phyloP scores from a whole-genome alignment of 768 basidiomycete species.

The Tylopilus felleus region DNA sequence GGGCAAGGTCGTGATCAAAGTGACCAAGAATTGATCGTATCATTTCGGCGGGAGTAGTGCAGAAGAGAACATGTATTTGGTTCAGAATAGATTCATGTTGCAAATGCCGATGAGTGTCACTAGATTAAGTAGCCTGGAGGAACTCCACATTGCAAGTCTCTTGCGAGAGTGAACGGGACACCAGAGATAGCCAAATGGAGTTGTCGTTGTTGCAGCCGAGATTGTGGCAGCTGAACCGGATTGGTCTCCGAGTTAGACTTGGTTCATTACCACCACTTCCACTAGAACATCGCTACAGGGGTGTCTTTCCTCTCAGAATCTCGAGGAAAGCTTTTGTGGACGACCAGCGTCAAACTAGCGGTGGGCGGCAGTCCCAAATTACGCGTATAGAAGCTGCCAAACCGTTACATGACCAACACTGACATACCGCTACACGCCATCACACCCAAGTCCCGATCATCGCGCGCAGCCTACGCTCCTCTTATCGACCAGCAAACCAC shows the following conservation, averaged over 20 bases:
- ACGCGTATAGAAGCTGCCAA: not conserved
- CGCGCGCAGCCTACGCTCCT: constrained; percentile 46
- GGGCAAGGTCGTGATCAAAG: constrained; percentile 40
- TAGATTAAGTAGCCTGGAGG: no score
- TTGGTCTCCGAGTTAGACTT: not conserved
- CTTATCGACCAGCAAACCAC: constrained; percentile 32
- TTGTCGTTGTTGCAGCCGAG: no score
- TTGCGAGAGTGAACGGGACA: no score
- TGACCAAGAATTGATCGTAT: constrained; percentile 36
- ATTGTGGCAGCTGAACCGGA: not conserved
- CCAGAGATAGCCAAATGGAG: no score
- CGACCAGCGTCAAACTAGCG: constrained; percentile 1
- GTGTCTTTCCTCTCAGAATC: not conserved
- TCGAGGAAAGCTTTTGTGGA: not conserved
- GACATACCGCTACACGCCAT: constrained; percentile 70
- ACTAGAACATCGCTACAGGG: no score
- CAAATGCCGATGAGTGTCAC: no score
- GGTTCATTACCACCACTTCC: not conserved
- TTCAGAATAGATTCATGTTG: not conserved
- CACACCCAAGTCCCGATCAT: constrained; percentile 43
- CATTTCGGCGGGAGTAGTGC: no score
- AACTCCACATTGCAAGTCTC: no score
- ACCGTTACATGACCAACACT: constrained; percentile 36
- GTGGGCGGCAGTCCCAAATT: not conserved
- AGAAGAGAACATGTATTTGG: not conserved